Conservation (phyloP, 306 rosid species). For the Pterocarpus santalinus region DNA sequence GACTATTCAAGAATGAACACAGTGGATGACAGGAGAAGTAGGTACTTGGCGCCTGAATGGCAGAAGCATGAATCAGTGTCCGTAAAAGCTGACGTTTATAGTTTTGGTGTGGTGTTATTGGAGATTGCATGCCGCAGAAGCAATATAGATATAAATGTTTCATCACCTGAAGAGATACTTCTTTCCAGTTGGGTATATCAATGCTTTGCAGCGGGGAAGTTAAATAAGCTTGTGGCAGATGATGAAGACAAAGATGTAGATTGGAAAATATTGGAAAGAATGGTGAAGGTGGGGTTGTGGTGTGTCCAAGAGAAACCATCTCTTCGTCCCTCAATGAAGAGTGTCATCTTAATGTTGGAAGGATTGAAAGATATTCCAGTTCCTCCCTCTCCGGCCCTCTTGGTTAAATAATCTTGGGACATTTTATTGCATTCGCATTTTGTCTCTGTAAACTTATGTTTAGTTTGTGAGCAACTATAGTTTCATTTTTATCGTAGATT, state of each 20-base stretch:
- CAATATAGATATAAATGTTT: constrained; percentile 29
- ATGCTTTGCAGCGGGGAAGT: constrained; percentile 45
- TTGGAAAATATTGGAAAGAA: constrained; percentile 51
- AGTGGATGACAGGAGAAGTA: not conserved
- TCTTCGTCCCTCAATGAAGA: constrained; percentile 52
- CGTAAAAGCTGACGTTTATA: constrained; percentile 46
- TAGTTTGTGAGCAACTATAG: too few species aligned
- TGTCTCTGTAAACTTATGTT: too few species aligned
- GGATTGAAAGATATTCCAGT: constrained; percentile 49
- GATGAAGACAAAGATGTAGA: constrained; percentile 34
- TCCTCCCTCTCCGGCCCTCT: constrained; percentile 47
- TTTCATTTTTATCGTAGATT: too few species aligned
- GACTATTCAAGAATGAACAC: constrained; percentile 16
- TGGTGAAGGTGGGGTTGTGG: constrained; percentile 59
- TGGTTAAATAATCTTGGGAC: not conserved
- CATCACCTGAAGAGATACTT: constrained; percentile 36
- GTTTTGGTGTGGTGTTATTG: constrained; percentile 46
- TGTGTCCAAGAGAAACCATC: constrained; percentile 51
- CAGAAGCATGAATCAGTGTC: constrained; percentile 45
- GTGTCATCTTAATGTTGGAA: constrained; percentile 49
- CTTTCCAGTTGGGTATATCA: constrained; percentile 50
- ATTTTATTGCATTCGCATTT: not conserved
- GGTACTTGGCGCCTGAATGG: constrained; percentile 57
- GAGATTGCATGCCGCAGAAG: constrained; percentile 50
- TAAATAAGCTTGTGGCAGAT: constrained; percentile 31